Conservation (phyloP, 345 rosid genomes). For the Laguncularia racemosa region DNA sequence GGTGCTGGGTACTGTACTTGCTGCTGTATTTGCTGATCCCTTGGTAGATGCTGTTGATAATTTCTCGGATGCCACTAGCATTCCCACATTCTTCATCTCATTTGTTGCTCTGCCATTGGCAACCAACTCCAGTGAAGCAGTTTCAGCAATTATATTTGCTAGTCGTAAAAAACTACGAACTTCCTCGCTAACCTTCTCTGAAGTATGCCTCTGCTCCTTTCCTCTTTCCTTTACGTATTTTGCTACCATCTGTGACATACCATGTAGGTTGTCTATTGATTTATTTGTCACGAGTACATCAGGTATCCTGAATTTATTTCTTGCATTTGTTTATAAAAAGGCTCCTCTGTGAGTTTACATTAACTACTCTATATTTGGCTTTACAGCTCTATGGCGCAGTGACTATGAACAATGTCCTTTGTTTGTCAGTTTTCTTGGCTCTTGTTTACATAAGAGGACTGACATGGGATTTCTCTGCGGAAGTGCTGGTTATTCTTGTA, state of each 20-base stretch:
- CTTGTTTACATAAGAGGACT: slow-evolving; percentile 69
- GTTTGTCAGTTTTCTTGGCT: slow-evolving; percentile 83
- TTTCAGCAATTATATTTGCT: slow-evolving; percentile 85
- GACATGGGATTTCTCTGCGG: slow-evolving; percentile 92
- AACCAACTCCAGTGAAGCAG: slow-evolving; percentile 92
- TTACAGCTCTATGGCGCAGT: slow-evolving; percentile 88
- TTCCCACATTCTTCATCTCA: slow-evolving; percentile 96
- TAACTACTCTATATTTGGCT: slow-evolving; percentile 2
- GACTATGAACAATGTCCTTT: slow-evolving; percentile 88
- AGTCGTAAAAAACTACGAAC: slow-evolving; percentile 71
- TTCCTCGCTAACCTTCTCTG: slow-evolving; percentile 87
- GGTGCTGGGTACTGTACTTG: slow-evolving; percentile 68
- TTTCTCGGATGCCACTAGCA: slow-evolving; percentile 79
- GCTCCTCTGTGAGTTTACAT: too few species aligned
- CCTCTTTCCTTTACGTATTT: neutral
- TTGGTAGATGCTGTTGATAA: slow-evolving; percentile 87
- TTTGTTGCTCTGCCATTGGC: slow-evolving; percentile 88
- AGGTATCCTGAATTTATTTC: neutral
- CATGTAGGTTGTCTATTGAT: neutral
- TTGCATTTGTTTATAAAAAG: neutral
- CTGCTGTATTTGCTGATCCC: slow-evolving; percentile 94
- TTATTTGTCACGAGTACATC: neutral
- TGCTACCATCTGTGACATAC: neutral
- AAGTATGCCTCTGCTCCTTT: slow-evolving; percentile 35
- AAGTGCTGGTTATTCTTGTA: slow-evolving; percentile 73